Evolutionary conservation across 257 asterid species (phyloP), one percentile per base, ranked within the genome.

Genomic region (Anisodus acutangulus): DNA sequence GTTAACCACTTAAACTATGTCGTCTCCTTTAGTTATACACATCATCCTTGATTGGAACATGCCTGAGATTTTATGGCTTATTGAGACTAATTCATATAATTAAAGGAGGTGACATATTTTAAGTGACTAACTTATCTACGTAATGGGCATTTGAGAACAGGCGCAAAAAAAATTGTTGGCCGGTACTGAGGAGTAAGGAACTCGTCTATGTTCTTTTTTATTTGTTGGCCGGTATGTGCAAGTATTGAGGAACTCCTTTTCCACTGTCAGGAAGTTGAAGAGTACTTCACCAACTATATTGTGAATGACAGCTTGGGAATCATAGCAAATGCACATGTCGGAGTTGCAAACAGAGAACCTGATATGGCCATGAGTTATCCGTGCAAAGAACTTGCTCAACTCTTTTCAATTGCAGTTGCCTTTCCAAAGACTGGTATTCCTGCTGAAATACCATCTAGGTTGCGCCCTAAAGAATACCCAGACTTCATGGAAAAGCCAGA

Each of bases 401-500:
- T 95, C 69, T 90, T 83, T 88, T 92, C 99, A 0, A 88, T 93
- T 2, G 99, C 99, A 13, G 99, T 95, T 12, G 99, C 93, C 86
- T 95, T 95, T 37, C 97, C 98, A 0, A 94, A 95, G 84, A 95
- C 99, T 0, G 99, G 98, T 9, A 80, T 95, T 81, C 98, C 99
- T 1, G 99, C 99, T 4, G 94, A 85, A 87, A 93, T 95, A 83
- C 97, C 99, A 5, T 31, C 95, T 41, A 17, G 91, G 26, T 83
- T 95, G 10, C 98, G 98, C 4, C 96, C 88, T 53, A 93, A 90
- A 87, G 93, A 89, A 47, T 95, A 91, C 66, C 99, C 99, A 0
- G 99, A 95, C 84, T 95, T 95, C 91, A 95, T 95, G 99, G 99
- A 93, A 9, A 95, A 95, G 88, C 88, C 91, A 3, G 98, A 94